phyloP scores from a whole-genome alignment of 2,329 filamentous ascomycete genomes.

The Penicillium sp. region DNA sequence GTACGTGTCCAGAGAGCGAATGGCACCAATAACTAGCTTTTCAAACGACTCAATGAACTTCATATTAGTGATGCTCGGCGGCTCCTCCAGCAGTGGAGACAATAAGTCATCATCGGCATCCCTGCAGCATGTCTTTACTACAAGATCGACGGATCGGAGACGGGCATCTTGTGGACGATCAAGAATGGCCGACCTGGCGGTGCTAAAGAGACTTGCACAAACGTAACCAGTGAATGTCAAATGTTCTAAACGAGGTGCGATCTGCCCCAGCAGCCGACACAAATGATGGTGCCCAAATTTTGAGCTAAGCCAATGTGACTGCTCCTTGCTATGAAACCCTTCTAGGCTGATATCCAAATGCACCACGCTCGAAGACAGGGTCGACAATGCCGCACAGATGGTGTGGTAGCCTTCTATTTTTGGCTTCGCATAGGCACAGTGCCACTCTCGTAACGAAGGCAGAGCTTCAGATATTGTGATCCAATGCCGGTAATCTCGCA shows the following conservation, averaged over 20 bases:
- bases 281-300: slow-evolving; percentile 60
- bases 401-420: slow-evolving; percentile 71
- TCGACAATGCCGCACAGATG: slow-evolving; percentile 60
- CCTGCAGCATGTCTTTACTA: slow-evolving; percentile 71
- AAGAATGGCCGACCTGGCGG: slow-evolving; percentile 50
- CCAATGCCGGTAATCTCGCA: slow-evolving; percentile 62
- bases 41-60: slow-evolving; percentile 70
- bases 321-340: slow-evolving; percentile 66
- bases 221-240: slow-evolving; percentile 69
- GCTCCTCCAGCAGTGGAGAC: slow-evolving; percentile 55
- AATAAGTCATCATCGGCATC: slow-evolving; percentile 24
- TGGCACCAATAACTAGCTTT: slow-evolving; percentile 60
- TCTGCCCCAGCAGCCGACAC: slow-evolving; percentile 59
- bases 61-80: slow-evolving; percentile 67
- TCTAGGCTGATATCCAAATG: slow-evolving; percentile 67
- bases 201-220: slow-evolving; percentile 65
- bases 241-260: slow-evolving; percentile 61
- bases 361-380: slow-evolving; percentile 55
- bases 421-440: slow-evolving; percentile 60
- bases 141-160: slow-evolving; percentile 65
- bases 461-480: slow-evolving; percentile 58
- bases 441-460: slow-evolving; percentile 59
- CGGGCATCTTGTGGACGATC: slow-evolving; percentile 39
- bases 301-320: slow-evolving; percentile 47
- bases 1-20: slow-evolving; percentile 58